Base-by-base conservation (phyloP, 805 yeast species). In the Candida koratica region DNA sequence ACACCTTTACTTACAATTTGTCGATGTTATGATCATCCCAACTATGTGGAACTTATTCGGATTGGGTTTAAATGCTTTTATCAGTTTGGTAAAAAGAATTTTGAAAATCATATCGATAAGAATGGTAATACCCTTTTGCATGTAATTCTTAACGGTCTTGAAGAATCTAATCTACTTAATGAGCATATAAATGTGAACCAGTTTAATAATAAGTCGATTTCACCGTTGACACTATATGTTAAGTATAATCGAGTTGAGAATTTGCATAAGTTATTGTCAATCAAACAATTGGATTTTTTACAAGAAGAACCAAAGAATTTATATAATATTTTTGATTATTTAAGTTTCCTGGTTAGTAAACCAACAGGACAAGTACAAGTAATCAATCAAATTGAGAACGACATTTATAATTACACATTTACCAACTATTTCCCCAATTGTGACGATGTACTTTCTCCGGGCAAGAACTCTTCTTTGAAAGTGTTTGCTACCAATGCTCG, bases 121-220 rank as follows among this genome's bases (percentile, higher is more conserved):
- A 71, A 75, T 37, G 90, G 90, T 0, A 87, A 88, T 52, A 78
- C 93, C 0, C 51, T 90, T 3, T 60, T 90, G 20, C 97, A 90
- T 57, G 71, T 84, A 3, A 61, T 86, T 19, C 72, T 74, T 33
- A 69, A 71, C 10, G 70, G 73, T 11, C 55, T 84, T 18, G 37
- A 49, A 2, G 49, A 46, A 24, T 53, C 68, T 0, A 29, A 44
- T 12, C 33, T 66, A 12, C 49, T 64, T 17, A 18, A 47, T 9
- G 34, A 40, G 14, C 51, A 58, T 19, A 48, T 55, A 5, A 65
- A 66, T 27, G 48, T 86, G 9, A 86, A 90, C 53, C 73, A 70
- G 39, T 55, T 72, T 13, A 89, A 86, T 52, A 47, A 52, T 9
- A 72, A 72, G 42, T 72, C 67, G 1, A 60, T 80, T 41, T 77